Evolutionary conservation across 306 rosid species (phyloP).

Genomic region (Argentina anserina): DNA sequence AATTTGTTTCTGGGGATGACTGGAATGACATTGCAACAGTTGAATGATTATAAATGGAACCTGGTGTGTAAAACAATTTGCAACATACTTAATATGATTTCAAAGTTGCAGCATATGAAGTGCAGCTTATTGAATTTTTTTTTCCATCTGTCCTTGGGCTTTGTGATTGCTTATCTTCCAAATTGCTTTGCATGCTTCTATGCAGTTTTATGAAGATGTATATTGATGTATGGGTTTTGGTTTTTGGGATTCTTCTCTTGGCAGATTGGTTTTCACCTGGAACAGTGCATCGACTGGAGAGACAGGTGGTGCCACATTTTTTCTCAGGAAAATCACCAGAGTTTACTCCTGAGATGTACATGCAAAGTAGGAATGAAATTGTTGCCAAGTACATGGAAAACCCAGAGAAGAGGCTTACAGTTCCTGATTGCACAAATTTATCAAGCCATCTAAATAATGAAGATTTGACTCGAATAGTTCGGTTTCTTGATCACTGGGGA

Average conservation of each 20-base stretch:
- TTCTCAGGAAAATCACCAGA: slow-evolving; percentile 73
- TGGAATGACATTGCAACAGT: neutral
- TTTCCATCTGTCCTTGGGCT: neutral
- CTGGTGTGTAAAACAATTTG: neutral
- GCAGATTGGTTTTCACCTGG: slow-evolving; percentile 98
- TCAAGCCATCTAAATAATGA: slow-evolving; percentile 53
- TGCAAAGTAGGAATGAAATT: slow-evolving; percentile 86
- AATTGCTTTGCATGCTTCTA: neutral
- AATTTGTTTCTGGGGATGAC: neutral
- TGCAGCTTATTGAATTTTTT: neutral
- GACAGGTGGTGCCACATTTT: slow-evolving; percentile 97
- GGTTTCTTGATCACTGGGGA: slow-evolving; percentile 99
- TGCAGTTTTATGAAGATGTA: neutral
- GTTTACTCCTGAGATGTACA: slow-evolving; percentile 79
- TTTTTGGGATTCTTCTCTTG: slow-evolving; percentile 16
- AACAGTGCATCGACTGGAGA: slow-evolving; percentile 84
- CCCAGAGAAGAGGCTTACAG: slow-evolving; percentile 56
- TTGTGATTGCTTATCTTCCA: neutral
- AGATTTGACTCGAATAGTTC: slow-evolving; percentile 67
- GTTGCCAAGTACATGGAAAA: slow-evolving; percentile 87
- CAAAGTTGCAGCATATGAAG: neutral
- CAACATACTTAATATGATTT: neutral
- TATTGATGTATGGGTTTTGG: slow-evolving; percentile 19
- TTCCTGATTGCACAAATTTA: slow-evolving; percentile 63
- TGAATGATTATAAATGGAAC: neutral